phyloP scores from a whole-genome alignment of 140 eudicot genomes.

The Stevia rebaudiana region DNA sequence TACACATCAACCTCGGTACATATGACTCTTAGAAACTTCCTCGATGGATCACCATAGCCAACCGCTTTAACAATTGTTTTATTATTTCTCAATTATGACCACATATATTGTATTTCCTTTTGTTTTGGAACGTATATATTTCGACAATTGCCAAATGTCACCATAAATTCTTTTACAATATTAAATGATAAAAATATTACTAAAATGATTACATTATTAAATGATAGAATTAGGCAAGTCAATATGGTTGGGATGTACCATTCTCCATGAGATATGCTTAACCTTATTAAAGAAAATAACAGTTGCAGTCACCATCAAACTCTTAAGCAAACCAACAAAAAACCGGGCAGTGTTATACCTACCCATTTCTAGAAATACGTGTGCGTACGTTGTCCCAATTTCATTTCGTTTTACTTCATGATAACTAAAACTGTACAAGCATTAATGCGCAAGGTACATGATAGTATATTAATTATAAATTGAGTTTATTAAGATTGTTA shows the following conservation, averaged over 20 bases:
- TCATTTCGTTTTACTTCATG: not conserved
- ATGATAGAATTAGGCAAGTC: constrained; percentile 33
- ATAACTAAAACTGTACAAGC: not conserved
- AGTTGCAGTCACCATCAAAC: constrained; percentile 34
- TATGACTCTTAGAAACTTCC: too few species aligned
- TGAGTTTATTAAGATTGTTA: too few species aligned
- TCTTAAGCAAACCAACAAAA: constrained; percentile 21
- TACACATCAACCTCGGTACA: too few species aligned
- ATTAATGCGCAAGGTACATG: not conserved
- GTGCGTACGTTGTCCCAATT: constrained; percentile 13
- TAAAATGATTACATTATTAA: not conserved
- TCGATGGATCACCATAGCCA: too few species aligned
- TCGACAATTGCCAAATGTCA: not conserved
- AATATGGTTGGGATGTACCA: constrained; percentile 33
- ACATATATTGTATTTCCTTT: not conserved
- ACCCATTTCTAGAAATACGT: constrained; percentile 17
- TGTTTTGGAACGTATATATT: not conserved
- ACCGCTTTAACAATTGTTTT: too few species aligned
- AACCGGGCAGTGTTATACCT: constrained; percentile 7
- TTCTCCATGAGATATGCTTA: constrained; percentile 36
- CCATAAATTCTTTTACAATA: not conserved
- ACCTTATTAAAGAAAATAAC: constrained; percentile 25
- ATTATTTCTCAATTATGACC: too few species aligned
- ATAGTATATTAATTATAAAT: too few species aligned
- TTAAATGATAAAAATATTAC: not conserved